These are phyloP conservation scores for Tillandsia leiboldiana DNA, from an alignment of 176 grass and related monocot genomes.

Conservation along the genomic window DNA sequence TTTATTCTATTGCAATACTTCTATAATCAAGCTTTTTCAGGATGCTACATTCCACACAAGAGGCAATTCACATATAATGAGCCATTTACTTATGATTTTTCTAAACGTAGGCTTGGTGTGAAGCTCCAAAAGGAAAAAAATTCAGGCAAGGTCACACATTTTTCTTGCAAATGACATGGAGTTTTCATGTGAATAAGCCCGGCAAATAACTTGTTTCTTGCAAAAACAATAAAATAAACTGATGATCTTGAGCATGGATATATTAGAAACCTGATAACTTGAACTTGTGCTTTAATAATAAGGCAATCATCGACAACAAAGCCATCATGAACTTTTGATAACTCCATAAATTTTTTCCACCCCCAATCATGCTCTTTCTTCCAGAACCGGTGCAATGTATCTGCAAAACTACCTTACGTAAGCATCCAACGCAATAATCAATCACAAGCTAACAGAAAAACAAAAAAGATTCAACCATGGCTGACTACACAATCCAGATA, in stretches of 20 bases:
- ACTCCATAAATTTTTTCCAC: slow-evolving; percentile 99
- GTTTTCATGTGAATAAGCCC: too few relatives aligned
- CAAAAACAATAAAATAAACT: not conserved
- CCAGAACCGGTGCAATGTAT: slow-evolving; percentile 99
- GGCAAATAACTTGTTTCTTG: not conserved
- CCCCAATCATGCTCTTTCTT: slow-evolving; percentile 99
- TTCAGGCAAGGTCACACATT: not conserved
- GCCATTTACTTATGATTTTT: too few relatives aligned
- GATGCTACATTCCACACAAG: too few relatives aligned
- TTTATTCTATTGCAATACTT: too few relatives aligned
- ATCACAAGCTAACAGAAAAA: slow-evolving; percentile 6
- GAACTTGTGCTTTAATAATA: slow-evolving; percentile 99
- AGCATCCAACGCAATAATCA: slow-evolving; percentile 25
- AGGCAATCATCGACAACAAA: slow-evolving; percentile 83
- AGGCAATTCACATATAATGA: too few relatives aligned
- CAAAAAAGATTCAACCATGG: slow-evolving; percentile 1
- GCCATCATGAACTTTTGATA: slow-evolving; percentile 88
- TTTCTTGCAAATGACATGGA: too few relatives aligned
- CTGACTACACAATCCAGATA: slow-evolving; percentile 7
- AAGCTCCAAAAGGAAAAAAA: slow-evolving; percentile 14
- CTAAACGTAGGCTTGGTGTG: too few relatives aligned
- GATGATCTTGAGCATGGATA: slow-evolving; percentile 13
- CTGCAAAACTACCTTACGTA: slow-evolving; percentile 54
- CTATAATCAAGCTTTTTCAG: too few relatives aligned
- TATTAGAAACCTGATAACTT: slow-evolving; percentile 84